Evolutionary conservation across 257 asterid genomes (phyloP).

Genomic region (Penstemon davidsonii): DNA sequence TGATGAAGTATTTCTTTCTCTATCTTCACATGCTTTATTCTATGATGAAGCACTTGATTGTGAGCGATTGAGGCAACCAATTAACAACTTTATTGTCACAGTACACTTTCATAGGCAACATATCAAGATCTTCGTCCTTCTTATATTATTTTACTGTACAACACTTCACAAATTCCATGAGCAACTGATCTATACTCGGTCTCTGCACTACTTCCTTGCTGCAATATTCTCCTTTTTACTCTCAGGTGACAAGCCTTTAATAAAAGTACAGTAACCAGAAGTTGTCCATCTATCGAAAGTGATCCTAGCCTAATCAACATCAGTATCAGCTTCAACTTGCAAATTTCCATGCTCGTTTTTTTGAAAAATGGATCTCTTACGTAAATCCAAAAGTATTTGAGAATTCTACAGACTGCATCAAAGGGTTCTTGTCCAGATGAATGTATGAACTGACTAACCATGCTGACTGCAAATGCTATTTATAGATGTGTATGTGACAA

Average conservation of each 20-base stretch:
- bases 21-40: not conserved
- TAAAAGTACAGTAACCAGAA: too few species aligned
- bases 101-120: not conserved
- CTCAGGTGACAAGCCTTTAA: too few species aligned
- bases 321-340: not conserved
- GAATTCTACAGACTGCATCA: too few species aligned
- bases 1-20: not conserved
- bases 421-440: not conserved
- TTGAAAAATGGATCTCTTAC: not conserved
- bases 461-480: not conserved
- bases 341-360: not conserved
- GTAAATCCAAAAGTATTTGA: not conserved
- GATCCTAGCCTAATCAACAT: too few species aligned
- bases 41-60: not conserved
- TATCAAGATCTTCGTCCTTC: not conserved
- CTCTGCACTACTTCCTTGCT: not conserved
- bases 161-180: not conserved
- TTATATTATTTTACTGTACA: too few species aligned
- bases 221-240: not conserved
- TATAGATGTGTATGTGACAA: not conserved
- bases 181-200: not conserved
- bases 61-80: not conserved
- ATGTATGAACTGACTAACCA: conserved; percentile 10
- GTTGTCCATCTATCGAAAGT: too few species aligned
- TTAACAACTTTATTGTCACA: conserved; percentile 2